Base-by-base conservation (phyloP, 225 moss, liverwort and hornwort species). In the Marchantia paleacea region DNA sequence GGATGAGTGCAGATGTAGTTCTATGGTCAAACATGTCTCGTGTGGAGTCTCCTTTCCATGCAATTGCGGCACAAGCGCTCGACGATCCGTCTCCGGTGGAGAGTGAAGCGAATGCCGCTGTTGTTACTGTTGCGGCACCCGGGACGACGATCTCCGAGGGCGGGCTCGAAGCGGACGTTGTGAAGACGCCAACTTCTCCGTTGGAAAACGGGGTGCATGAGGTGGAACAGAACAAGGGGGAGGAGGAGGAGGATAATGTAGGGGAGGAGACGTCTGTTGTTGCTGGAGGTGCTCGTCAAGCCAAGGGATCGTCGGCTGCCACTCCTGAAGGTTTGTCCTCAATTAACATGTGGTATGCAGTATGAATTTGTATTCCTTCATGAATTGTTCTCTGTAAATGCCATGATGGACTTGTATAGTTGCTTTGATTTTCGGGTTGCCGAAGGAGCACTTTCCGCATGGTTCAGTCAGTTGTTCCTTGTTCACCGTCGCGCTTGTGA, bases 21-120 rank as follows among this genome's bases (percentile, higher is more conserved):
- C 50, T 18, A 70, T 51, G 76, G 70, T 75, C n/a, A 62, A 68
- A 65, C 10, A 84, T 87, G 87, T 84, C 83, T 70, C 87, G 83
- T 79, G 87, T 79, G 31, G 87, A 87, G 70, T 84, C 87, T 76
- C 87, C 87, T 4, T 87, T 84, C 57, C 87, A 84, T 77, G 84
- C 87, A 57, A 84, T 87, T 62, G 83, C 87, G 19, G 84, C 87
- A 2, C 84, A 87, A 76, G 87, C 84, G 7, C 81, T 87, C 16
- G 82, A 80, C 70, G 76, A 84, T 69, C 61, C 77, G 51, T 72
- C 65, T 31, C 68, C 63, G 15, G 52, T 52, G 14, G 79, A 78
- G 9, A 63, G 39, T 77, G 77, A 61, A 7, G 67, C 75, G 11
- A 29, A 66, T 57, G 22, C 52, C 25, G 71, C 67, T 57, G 55